Conservation (phyloP, 306 rosid species). For the Benincasa hispida region DNA sequence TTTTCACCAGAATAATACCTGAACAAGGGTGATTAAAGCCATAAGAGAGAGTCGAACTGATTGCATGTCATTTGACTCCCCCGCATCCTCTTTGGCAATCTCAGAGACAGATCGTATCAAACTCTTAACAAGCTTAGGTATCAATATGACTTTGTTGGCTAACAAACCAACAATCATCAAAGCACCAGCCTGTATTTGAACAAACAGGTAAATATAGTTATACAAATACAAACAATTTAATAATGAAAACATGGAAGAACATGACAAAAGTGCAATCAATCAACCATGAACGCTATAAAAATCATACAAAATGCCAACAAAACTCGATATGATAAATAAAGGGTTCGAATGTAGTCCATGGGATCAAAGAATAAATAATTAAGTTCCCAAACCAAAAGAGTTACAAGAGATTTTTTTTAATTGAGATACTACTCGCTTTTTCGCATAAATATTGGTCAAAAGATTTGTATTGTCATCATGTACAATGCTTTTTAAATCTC, state of each 20-base stretch:
- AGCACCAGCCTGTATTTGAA: slow-evolving; percentile 63
- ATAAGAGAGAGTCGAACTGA: slow-evolving; percentile 69
- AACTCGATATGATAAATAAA: not conserved
- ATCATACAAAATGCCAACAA: not conserved
- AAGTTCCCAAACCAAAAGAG: not conserved
- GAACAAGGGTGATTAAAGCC: slow-evolving; percentile 71
- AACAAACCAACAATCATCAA: slow-evolving; percentile 79
- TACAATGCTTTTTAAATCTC: no score
- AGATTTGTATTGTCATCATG: no score
- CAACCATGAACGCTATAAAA: not conserved
- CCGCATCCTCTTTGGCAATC: slow-evolving; percentile 50
- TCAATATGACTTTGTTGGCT: slow-evolving; percentile 53
- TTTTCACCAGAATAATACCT: slow-evolving; percentile 36
- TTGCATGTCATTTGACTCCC: slow-evolving; percentile 49
- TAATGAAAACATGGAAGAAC: not conserved
- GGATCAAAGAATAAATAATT: not conserved
- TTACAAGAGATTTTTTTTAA: no score
- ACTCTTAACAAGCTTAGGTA: slow-evolving; percentile 65
- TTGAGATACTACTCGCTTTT: not conserved
- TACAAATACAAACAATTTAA: not conserved
- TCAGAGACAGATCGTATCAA: slow-evolving; percentile 59
- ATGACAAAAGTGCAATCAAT: not conserved
- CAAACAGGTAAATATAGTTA: not conserved
- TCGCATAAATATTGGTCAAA: no score
- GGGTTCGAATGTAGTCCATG: not conserved